Percentiles rank a stretch among this genome's conserved stretches.
phyloP scores from a whole-genome alignment of 768 basidiomycete species.

The Amanita pallidorosea region DNA sequence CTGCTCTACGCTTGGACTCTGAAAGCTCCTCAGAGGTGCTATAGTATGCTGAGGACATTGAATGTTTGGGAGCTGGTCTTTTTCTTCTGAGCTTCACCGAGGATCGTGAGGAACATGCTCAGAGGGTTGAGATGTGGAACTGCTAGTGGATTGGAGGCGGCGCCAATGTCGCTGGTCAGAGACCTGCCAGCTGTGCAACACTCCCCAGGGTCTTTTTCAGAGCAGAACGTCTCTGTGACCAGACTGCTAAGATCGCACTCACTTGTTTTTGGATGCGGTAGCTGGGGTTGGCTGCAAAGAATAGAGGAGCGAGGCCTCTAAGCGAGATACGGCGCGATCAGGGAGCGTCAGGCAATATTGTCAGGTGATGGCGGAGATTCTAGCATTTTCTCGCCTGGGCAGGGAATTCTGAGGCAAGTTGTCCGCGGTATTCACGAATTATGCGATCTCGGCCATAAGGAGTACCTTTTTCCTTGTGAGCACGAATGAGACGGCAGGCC shows the following conservation, averaged over 20 bases:
- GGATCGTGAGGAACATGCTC: constrained; percentile 51
- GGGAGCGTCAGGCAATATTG: constrained; percentile 43
- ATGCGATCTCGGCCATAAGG: constrained; percentile 32
- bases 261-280: constrained; percentile 66
- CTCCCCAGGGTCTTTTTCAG: background rate
- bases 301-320: constrained; percentile 14
- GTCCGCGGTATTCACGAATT: constrained; percentile 13
- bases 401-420: constrained; percentile 23
- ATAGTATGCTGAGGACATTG: constrained; percentile 54
- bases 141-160: constrained; percentile 8
- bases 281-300: constrained; percentile 50
- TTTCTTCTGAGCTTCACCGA: constrained; percentile 72
- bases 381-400: constrained; percentile 42
- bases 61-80: constrained; percentile 80
- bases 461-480: constrained; percentile 52
- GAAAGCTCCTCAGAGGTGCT: constrained; percentile 51
- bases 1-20: constrained; percentile 31
- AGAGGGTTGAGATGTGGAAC: constrained; percentile 38
- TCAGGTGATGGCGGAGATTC: constrained; percentile 74
- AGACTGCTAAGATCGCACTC: constrained; percentile 52
- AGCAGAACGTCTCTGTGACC: constrained; percentile 8
- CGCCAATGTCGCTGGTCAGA: constrained; percentile 3
- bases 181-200: constrained; percentile 7
- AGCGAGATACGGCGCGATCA: constrained; percentile 23
- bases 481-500: constrained; percentile 37